Evolutionary conservation across 345 rosid genomes (phyloP).

Genomic region (Moringa oleifera): DNA sequence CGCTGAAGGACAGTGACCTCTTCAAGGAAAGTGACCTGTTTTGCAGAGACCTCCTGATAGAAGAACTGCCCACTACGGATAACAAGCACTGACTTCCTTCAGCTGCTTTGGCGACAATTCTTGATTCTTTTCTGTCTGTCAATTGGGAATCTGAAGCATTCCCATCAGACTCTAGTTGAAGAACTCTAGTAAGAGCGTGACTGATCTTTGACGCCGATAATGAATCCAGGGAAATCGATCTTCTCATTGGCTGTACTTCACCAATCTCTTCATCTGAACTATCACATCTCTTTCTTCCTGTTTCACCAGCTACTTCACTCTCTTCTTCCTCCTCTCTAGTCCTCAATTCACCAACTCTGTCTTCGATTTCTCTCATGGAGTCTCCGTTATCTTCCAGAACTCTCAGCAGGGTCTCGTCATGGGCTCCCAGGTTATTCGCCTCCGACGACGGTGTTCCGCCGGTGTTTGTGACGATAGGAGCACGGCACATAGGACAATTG

Average conservation of each 20-base stretch:
- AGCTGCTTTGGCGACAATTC: constrained; percentile 16
- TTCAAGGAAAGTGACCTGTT: constrained; percentile 36
- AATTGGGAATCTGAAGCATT: constrained; percentile 1
- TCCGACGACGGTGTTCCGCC: neutral
- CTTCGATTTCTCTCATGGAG: constrained; percentile 15
- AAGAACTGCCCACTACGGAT: constrained; percentile 26
- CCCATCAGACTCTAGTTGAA: constrained; percentile 17
- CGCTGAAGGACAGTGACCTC: constrained; percentile 61
- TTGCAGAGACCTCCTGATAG: constrained; percentile 36
- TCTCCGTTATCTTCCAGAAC: constrained; percentile 22
- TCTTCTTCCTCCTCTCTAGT: constrained; percentile 13
- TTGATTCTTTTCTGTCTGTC: constrained; percentile 22
- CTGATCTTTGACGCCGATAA: constrained; percentile 43
- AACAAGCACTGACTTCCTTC: constrained; percentile 28
- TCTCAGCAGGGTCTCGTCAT: constrained; percentile 22
- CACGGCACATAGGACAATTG: constrained; percentile 60
- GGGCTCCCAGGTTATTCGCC: neutral
- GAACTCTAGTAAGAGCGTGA: constrained; percentile 22
- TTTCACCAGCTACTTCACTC: constrained; percentile 8
- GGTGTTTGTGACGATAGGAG: constrained; percentile 34
- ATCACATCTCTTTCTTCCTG: constrained; percentile 20
- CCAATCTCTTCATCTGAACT: constrained; percentile 12
- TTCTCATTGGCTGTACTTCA: constrained; percentile 40
- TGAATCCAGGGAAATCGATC: constrained; percentile 74
- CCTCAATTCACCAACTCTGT: constrained; percentile 12